These are phyloP conservation scores for Isabelozyma pseudorhagii DNA, from an alignment of 805 yeast genomes.

Conservation along the genomic window DNA sequence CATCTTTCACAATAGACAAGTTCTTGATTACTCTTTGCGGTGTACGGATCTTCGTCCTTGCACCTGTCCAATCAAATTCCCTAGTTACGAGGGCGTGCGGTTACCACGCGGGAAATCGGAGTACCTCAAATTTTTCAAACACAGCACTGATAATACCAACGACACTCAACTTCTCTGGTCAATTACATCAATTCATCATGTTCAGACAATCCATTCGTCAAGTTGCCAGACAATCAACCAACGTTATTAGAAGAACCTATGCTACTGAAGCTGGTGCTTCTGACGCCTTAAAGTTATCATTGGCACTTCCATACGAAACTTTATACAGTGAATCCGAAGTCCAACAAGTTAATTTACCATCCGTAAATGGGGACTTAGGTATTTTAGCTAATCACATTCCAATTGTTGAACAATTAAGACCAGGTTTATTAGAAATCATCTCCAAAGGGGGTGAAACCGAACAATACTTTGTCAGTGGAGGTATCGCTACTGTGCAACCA, in stretches of 20 bases:
- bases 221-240: slow-evolving; percentile 54
- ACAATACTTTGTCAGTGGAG: slow-evolving; percentile 91
- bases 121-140: neutral
- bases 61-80: slow-evolving; percentile 32
- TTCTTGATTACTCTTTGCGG: neutral
- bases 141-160: neutral
- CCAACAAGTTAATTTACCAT: slow-evolving; percentile 88
- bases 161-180: neutral
- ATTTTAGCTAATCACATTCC: slow-evolving; percentile 97
- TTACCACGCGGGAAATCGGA: neutral
- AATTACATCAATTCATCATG: slow-evolving; percentile 27
- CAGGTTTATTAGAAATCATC: slow-evolving; percentile 92
- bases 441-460: slow-evolving; percentile 68
- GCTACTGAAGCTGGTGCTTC: slow-evolving; percentile 71
- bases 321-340: slow-evolving; percentile 56
- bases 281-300: slow-evolving; percentile 79
- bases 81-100: slow-evolving; percentile 7
- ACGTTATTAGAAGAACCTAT: slow-evolving; percentile 72
- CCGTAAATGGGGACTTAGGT: slow-evolving; percentile 95
- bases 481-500: slow-evolving; percentile 95
- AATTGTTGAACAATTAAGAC: slow-evolving; percentile 90
- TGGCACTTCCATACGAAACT: slow-evolving; percentile 87
- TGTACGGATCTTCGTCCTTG: neutral
- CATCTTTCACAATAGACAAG: too few relatives aligned
- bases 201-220: slow-evolving; percentile 64